phyloP scores from a whole-genome alignment of 169 alveolate species.

The Plasmodium chabaudi region DNA sequence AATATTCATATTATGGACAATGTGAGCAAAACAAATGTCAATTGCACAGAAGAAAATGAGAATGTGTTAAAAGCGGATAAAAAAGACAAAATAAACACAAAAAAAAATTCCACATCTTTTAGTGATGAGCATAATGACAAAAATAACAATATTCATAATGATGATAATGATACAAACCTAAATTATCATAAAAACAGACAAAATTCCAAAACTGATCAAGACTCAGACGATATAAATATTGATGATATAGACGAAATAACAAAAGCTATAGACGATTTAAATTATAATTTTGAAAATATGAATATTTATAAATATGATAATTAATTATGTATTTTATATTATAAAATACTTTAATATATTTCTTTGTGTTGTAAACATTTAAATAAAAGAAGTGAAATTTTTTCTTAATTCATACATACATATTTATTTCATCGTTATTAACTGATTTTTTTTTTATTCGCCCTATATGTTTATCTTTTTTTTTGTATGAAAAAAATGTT shows the following conservation, averaged over 20 bases:
- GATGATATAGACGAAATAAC: conserved; percentile 73
- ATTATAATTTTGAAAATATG: conserved; percentile 72
- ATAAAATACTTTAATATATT: neutral
- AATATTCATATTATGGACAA: neutral
- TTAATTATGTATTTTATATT: conserved; percentile 8
- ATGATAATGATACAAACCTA: neutral
- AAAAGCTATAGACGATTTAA: conserved; percentile 59
- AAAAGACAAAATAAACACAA: neutral
- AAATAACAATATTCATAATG: too few relatives aligned
- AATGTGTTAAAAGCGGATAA: neutral
- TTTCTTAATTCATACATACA: too few relatives aligned
- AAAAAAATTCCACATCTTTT: too few relatives aligned
- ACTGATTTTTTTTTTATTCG: too few relatives aligned
- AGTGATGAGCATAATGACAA: neutral
- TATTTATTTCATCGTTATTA: too few relatives aligned
- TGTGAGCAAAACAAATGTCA: neutral
- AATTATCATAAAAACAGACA: neutral
- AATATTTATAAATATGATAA: conserved; percentile 61
- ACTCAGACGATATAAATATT: conserved; percentile 57
- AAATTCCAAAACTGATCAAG: conserved; percentile 5
- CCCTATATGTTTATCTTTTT: too few relatives aligned
- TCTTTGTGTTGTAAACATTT: too few relatives aligned
- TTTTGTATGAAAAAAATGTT: too few relatives aligned
- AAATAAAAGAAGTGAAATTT: too few relatives aligned
- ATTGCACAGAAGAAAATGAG: neutral